Conservation (phyloP, 768 basidiomycete species). For the Psilocybe azurescens region DNA sequence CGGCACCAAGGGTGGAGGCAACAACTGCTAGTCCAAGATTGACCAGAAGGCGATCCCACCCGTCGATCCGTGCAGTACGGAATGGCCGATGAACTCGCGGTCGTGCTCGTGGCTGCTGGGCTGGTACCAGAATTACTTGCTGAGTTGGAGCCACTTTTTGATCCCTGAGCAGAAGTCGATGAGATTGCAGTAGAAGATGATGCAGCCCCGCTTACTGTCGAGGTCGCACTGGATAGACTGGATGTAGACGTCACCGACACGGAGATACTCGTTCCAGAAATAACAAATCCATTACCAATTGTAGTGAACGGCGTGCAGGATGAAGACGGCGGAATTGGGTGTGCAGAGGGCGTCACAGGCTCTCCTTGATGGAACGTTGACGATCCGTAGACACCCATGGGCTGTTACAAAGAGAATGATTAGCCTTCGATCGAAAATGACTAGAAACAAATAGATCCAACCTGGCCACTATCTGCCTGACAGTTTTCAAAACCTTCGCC, state of each 20-base stretch:
- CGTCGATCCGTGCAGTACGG: conserved; percentile 11
- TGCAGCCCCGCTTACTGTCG: conserved; percentile 8
- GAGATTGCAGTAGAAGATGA: background rate
- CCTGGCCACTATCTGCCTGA: conserved; percentile 55
- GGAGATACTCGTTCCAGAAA: conserved; percentile 31
- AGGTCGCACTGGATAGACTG: conserved; percentile 24
- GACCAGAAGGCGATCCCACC: conserved; percentile 31
- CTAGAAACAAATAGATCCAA: conserved; percentile 24
- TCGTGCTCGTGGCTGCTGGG: conserved; percentile 1
- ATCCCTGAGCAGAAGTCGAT: background rate
- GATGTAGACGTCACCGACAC: conserved; percentile 23
- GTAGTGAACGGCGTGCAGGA: conserved; percentile 58
- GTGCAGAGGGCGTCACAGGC: conserved; percentile 56
- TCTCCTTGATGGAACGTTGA: conserved; percentile 74
- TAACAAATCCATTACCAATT: conserved; percentile 51
- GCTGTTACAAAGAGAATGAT: conserved; percentile 35
- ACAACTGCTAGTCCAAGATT: conserved; percentile 30
- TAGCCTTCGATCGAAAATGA: background rate
- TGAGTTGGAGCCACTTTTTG: conserved; percentile 2
- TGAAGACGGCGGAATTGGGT: conserved; percentile 63
- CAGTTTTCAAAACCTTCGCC: conserved; percentile 56
- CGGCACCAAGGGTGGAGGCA: conserved; percentile 28
- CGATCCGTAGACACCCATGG: conserved; percentile 71
- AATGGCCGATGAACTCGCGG: conserved; percentile 11
- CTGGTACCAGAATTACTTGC: background rate